phyloP scores from a whole-genome alignment of 768 basidiomycete species.

The Trametes sanguinea region DNA sequence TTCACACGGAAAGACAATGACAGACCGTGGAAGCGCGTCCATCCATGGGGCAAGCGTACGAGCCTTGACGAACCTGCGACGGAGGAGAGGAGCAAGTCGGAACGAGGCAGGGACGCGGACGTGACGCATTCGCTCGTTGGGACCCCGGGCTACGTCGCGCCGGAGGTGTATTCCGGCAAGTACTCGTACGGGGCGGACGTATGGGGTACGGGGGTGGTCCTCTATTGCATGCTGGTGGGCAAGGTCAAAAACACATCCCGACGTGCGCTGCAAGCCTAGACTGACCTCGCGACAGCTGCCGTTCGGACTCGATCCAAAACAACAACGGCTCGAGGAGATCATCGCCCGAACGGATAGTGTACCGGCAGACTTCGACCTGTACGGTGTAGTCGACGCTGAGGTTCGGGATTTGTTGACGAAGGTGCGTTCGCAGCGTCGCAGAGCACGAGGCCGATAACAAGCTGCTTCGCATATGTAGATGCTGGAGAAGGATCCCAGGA shows the following conservation, averaged over 20 bases:
- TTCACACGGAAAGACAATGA: constrained; percentile 25
- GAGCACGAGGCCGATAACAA: too few relatives aligned
- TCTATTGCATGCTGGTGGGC: constrained; percentile 28
- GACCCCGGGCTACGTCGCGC: constrained; percentile 50
- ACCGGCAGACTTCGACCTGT: constrained; percentile 11
- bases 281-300: constrained; percentile 10
- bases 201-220: constrained; percentile 49
- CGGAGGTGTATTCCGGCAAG: constrained; percentile 46
- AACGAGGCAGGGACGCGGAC: constrained; percentile 1
- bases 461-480: constrained; percentile 4
- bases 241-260: constrained; percentile 15
- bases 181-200: constrained; percentile 48
- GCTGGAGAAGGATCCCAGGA: constrained; percentile 25
- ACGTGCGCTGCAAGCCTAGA: neutral
- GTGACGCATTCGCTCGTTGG: constrained; percentile 29
- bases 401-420: constrained; percentile 19
- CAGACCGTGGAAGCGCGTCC: constrained; percentile 15
- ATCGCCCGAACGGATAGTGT: constrained; percentile 15
- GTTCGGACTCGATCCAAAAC: constrained; percentile 19
- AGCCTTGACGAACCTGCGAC: neutral
- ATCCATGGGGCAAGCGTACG: constrained; percentile 6
- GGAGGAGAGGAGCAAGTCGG: neutral
- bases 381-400: constrained; percentile 7
- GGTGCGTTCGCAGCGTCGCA: neutral
- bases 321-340: constrained; percentile 15